Evolutionary conservation across 108 stramenopile species (phyloP), one percentile per base, ranked within the genome.

Genomic region (Stephanodiscus triporus): DNA sequence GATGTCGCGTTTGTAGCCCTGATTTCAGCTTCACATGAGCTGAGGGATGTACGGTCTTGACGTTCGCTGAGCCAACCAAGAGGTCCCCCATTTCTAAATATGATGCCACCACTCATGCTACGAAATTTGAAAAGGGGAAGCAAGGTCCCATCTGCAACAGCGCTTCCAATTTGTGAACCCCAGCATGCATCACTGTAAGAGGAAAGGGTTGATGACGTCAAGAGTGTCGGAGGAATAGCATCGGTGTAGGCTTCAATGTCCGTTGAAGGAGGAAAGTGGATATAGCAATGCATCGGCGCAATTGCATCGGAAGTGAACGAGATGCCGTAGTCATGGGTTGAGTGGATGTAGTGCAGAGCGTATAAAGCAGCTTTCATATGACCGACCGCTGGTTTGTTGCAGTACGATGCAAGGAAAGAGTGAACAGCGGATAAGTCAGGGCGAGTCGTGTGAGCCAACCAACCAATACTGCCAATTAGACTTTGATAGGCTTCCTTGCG

Each of bases 381-480:
- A 11, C 29, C 34, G 5, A 30, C 32, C 3, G 34, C n/a, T 1
- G 71, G 71, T 6, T 42, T 27, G 20, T 51, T 34, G 22, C 36
- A 54, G 34, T 72, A 72, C 6, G 71, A 61, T 0, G 71, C 61
- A 0, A 72, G 34, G 26, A 72, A 63, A 34, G 71, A 61, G 2
- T 53, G 60, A 0, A 61, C 61, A n/a, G 71, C 51, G 0, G 71
- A 11, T 0, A 72, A 5, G 38, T 72, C 71, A 0, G 71, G 71
- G 0, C 75, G 48, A 11, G 75, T 68, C 16, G 60, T 61, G 2
- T 40, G 42, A 0, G 68, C 68, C 0, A 76, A 22, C 75, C 75
- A 68, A 29, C 62, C 68, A 58, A 75, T 57, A 57, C 65, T 66
- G 0, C 74, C 74, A 24, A 67, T 58, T 9, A 75, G 59, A 29